phyloP scores from a whole-genome alignment of 768 basidiomycete genomes.

The Xerocomus spinulosus region DNA sequence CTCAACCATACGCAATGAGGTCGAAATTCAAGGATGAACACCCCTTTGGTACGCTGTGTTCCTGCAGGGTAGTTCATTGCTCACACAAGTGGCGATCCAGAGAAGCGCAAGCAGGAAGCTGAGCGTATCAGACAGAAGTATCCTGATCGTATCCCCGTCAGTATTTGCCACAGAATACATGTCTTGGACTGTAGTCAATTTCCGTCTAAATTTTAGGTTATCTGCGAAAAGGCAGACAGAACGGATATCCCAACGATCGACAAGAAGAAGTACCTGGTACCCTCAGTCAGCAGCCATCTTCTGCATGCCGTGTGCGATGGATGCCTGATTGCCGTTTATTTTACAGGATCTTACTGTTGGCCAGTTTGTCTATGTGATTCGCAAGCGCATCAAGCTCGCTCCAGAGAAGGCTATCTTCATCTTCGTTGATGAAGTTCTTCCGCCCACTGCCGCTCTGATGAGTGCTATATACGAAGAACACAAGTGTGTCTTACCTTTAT shows the following conservation, averaged over 20 bases:
- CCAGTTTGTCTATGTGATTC: constrained; percentile 99
- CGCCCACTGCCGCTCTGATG: constrained; percentile 97
- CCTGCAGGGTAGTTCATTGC: constrained; percentile 32
- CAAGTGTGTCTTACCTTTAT: constrained; percentile 60
- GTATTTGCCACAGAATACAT: constrained; percentile 25
- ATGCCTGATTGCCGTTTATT: constrained; percentile 21
- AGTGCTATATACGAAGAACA: constrained; percentile 99
- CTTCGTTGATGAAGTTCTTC: constrained; percentile 97
- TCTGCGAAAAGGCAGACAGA: constrained; percentile 98
- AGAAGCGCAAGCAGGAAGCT: constrained; percentile 99
- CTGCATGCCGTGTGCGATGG: constrained; percentile 14
- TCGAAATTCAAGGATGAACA: constrained; percentile 99
- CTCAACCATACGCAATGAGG: constrained; percentile 50
- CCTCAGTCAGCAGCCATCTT: constrained; percentile 60
- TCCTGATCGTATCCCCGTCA: constrained; percentile 93
- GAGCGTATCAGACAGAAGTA: constrained; percentile 99
- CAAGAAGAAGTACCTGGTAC: constrained; percentile 99
- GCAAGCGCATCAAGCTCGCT: constrained; percentile 99
- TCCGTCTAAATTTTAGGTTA: constrained; percentile 57
- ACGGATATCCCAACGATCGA: constrained; percentile 99
- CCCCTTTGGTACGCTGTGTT: constrained; percentile 71
- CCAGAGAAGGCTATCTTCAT: constrained; percentile 99
- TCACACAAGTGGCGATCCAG: constrained; percentile 39
- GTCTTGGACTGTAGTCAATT: constrained; percentile 10
- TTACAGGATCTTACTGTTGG: constrained; percentile 90